A percentile compares a stretch with the other conserved stretches of the same genome.
Conservation (phyloP, 768 basidiomycete genomes). For the Coprinopsis sp. region DNA sequence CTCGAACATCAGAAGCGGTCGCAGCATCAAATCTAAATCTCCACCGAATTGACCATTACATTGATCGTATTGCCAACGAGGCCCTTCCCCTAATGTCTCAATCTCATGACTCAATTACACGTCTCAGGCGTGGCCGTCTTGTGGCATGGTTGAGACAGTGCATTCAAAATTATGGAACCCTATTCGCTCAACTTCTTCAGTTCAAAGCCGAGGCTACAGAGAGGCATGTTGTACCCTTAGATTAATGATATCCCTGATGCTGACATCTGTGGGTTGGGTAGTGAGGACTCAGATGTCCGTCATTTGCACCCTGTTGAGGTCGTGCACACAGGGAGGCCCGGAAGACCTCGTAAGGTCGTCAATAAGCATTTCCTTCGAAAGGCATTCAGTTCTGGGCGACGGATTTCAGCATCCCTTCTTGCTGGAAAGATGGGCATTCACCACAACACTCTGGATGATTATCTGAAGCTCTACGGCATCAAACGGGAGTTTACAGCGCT, state of each 20-base stretch:
- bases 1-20: not conserved
- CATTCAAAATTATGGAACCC: not conserved
- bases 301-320: not conserved
- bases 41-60: not conserved
- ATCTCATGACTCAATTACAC: too few species aligned
- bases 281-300: not conserved
- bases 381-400: slow-evolving; percentile 2
- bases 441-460: not conserved
- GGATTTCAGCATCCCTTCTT: slow-evolving; percentile 13
- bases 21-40: not conserved
- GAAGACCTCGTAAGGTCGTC: slow-evolving; percentile 12
- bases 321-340: slow-evolving; percentile 9
- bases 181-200: not conserved
- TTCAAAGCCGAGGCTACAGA: not conserved
- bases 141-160: not conserved
- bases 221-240: not conserved
- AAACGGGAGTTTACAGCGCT: slow-evolving; percentile 3
- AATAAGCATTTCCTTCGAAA: slow-evolving; percentile 8
- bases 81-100: too few species aligned
- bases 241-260: not conserved
- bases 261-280: not conserved
- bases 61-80: not conserved
- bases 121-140: not conserved
- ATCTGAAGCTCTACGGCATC: slow-evolving; percentile 2
- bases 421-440: slow-evolving; percentile 2